Evolutionary conservation across 495 filamentous ascomycete genomes (phyloP).

Genomic region (Annulohypoxylon moriforme): DNA sequence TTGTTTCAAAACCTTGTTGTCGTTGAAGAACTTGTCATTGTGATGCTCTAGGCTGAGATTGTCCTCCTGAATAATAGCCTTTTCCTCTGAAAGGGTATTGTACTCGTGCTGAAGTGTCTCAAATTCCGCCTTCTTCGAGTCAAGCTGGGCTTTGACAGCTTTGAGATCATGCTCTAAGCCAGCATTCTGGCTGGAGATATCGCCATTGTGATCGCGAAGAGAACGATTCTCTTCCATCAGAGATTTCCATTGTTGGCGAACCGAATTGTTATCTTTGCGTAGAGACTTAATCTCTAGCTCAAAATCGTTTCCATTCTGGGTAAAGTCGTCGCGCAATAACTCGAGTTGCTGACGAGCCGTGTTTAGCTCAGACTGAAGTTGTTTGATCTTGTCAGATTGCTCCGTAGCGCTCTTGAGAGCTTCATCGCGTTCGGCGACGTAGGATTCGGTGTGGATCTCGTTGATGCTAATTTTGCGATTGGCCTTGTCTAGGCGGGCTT

Average conservation of each 20-base stretch:
- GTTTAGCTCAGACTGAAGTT: slow-evolving; percentile 56
- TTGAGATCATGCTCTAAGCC: slow-evolving; percentile 54
- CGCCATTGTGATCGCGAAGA: slow-evolving; percentile 43
- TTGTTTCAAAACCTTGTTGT: slow-evolving; percentile 58
- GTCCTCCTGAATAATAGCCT: slow-evolving; percentile 53
- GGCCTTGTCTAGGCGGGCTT: slow-evolving; percentile 59
- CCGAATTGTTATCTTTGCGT: slow-evolving; percentile 48
- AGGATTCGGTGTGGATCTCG: slow-evolving; percentile 59
- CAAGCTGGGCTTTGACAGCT: slow-evolving; percentile 51
- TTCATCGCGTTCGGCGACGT: slow-evolving; percentile 59
- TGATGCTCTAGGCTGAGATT: slow-evolving; percentile 58
- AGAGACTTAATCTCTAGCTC: slow-evolving; percentile 52
- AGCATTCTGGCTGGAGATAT: slow-evolving; percentile 48
- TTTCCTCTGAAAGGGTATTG: slow-evolving; percentile 48
- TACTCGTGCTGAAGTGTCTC: slow-evolving; percentile 49
- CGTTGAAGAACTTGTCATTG: slow-evolving; percentile 59
- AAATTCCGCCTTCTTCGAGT: slow-evolving; percentile 50
- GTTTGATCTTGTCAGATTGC: slow-evolving; percentile 58
- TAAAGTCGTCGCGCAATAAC: slow-evolving; percentile 31
- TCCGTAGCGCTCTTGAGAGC: slow-evolving; percentile 56
- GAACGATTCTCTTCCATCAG: slow-evolving; percentile 45
- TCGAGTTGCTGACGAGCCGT: slow-evolving; percentile 53
- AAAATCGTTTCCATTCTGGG: slow-evolving; percentile 15
- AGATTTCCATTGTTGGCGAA: slow-evolving; percentile 46
- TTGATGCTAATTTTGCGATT: slow-evolving; percentile 57